These are phyloP conservation scores for Tilletia walkeri DNA, from an alignment of 1,284 basidiomycete species.

Conservation along the genomic window DNA sequence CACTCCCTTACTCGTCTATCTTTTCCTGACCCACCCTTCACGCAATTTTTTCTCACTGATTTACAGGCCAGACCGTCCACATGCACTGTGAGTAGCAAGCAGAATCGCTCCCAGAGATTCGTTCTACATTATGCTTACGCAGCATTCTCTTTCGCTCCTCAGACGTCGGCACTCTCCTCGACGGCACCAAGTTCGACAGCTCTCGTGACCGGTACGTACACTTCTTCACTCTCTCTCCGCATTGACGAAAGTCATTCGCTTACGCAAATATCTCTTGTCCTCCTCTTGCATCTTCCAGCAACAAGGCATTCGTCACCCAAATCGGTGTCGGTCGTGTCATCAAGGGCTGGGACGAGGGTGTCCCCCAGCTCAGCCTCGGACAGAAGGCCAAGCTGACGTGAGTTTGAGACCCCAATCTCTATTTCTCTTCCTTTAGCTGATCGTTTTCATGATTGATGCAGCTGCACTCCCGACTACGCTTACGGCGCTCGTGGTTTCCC, in stretches of 20 bases:
- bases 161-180: constrained; percentile 9
- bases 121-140: not conserved
- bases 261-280: not conserved
- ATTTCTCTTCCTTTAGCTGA: constrained; percentile 26
- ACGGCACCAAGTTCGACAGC: constrained; percentile 17
- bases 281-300: not conserved
- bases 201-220: constrained; percentile 6
- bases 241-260: not conserved
- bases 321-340: constrained; percentile 57
- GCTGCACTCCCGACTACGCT: constrained; percentile 55
- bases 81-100: constrained; percentile 10
- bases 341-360: constrained; percentile 58
- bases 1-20: not conserved
- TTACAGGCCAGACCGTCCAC: constrained; percentile 13
- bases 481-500: constrained; percentile 46
- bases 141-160: not conserved
- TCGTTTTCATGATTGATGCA: not conserved
- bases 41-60: not conserved
- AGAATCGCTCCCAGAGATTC: not conserved
- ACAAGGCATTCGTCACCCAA: constrained; percentile 36
- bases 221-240: not conserved
- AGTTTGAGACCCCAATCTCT: not conserved
- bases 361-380: constrained; percentile 57
- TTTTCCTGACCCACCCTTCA: not conserved
- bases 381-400: constrained; percentile 52